A percentile compares a stretch with the other conserved stretches of the same genome.
phyloP scores from a whole-genome alignment of 2,329 filamentous ascomycete genomes.

The Pezicula neosporulosa region DNA sequence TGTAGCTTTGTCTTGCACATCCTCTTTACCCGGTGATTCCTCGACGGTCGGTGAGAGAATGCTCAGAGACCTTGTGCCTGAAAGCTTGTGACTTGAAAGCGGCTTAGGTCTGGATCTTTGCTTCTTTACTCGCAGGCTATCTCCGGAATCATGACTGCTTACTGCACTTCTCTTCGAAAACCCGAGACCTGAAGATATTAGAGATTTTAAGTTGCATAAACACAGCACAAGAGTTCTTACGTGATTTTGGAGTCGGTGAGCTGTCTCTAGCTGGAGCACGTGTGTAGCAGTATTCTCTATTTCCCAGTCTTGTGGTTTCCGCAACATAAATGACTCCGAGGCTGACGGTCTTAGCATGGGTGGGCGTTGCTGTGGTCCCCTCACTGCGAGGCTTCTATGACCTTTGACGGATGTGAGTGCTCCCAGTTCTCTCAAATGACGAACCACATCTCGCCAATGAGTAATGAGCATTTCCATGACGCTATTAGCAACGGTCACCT shows the following conservation, averaged over 20 bases:
- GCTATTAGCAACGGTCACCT: constrained; percentile 52
- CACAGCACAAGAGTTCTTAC: constrained; percentile 22
- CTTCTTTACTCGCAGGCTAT: constrained; percentile 19
- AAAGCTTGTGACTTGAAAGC: constrained; percentile 15
- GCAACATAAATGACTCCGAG: constrained; percentile 37
- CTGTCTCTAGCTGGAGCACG: constrained; percentile 19
- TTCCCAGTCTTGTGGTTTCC: constrained; percentile 35
- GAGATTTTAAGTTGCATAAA: constrained; percentile 8
- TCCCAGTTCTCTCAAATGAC: constrained; percentile 50
- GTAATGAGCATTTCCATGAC: constrained; percentile 64
- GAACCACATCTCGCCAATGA: constrained; percentile 62
- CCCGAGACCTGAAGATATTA: background rate
- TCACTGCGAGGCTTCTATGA: constrained; percentile 10
- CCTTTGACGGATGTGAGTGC: constrained; percentile 11
- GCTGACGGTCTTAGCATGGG: constrained; percentile 34
- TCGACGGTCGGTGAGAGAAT: constrained; percentile 21
- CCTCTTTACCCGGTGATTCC: constrained; percentile 13
- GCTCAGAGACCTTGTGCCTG: constrained; percentile 16
- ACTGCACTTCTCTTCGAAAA: background rate
- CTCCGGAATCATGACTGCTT: constrained; percentile 1
- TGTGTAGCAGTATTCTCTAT: constrained; percentile 13
- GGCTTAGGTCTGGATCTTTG: constrained; percentile 19
- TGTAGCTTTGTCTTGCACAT: background rate
- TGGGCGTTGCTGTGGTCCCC: constrained; percentile 4
- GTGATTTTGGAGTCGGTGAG: constrained; percentile 32